Conservation (phyloP, 768 basidiomycete species). For the Chalciporus pseudorubinellus region DNA sequence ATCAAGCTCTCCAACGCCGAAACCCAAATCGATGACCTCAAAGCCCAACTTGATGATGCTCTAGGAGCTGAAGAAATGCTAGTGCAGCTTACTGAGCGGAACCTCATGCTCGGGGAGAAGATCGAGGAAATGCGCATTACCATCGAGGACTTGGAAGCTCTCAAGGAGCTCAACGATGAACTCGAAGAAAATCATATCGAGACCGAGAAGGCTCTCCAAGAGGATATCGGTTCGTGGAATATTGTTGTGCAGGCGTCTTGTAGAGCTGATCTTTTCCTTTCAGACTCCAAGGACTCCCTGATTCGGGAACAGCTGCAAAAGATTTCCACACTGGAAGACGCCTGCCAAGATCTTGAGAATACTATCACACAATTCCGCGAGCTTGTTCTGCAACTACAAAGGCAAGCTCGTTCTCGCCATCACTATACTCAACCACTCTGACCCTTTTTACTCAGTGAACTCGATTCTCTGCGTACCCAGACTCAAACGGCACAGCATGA, state of each 20-base stretch:
- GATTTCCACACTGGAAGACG: conserved; percentile 70
- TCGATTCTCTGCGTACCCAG: conserved; percentile 78
- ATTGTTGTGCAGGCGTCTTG: neutral
- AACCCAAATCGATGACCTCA: conserved; percentile 88
- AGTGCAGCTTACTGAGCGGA: conserved; percentile 91
- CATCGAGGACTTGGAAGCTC: conserved; percentile 93
- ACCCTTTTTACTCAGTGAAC: conserved; percentile 55
- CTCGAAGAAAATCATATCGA: conserved; percentile 95
- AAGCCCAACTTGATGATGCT: conserved; percentile 91
- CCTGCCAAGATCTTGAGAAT: conserved; percentile 78
- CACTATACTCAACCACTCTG: conserved; percentile 8
- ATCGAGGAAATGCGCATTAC: conserved; percentile 97
- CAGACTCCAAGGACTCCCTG: conserved; percentile 69
- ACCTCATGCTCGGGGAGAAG: conserved; percentile 92
- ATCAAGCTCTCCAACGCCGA: conserved; percentile 88
- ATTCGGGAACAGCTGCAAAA: conserved; percentile 65
- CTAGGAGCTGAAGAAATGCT: conserved; percentile 95
- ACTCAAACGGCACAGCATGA: conserved; percentile 84
- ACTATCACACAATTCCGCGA: conserved; percentile 95
- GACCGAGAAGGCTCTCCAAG: conserved; percentile 86
- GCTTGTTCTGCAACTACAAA: conserved; percentile 79
- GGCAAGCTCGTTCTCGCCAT: conserved; percentile 38
- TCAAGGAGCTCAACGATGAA: conserved; percentile 96
- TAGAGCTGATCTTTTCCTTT: conserved; percentile 1
- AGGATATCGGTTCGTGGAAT: conserved; percentile 72